Base-by-base conservation (phyloP, 768 basidiomycete genomes). In the Agaricus sinodeliciosus region DNA sequence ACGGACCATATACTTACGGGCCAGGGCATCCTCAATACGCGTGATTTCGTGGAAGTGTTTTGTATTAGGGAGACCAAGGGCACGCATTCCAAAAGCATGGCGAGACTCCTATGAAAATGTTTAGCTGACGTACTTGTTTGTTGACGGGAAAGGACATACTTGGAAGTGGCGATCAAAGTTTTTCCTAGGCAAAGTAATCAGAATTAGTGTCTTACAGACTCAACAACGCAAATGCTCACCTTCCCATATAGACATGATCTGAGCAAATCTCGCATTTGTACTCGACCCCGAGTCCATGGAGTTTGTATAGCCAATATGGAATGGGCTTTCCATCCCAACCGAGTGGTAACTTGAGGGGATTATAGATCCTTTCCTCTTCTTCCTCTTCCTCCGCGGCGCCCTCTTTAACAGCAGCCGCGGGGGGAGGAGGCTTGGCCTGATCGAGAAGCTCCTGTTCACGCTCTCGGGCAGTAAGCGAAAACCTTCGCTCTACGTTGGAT, bases 41-140 rank as follows among this genome's bases (percentile, higher is more conserved):
- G 94, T 98, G 55, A 99, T 97, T 69, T 96, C 96, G 64, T 96
- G 94, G 76, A 98, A 99, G 70, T 99, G 96, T 69, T 95, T 97
- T 2, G 95, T 98, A 59, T 97, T 97, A 1, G 96, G 96, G 53
- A 99, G 76, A 34, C 96, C 96, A 26, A 99, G 78, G 9, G 95
- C 94, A 44, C 93, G 86, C 93, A 99, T 96, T 19, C 94, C 96
- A 60, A 97, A 98, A 1, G 96, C 90, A 70, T 99, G 96, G 51
- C 94, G 78, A 25, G 92, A 90, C 76, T 98, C 96, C 80, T 90
- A 64, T 56, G 54, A 63, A 55, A 52, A n/a, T 13, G 18, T 26
- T 56, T 18, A 51, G 39, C 31, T 9, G 19, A 39, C 8, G 22
- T 26, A 58, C 72, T 51, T 59, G 39, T 12, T 36, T 9, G 18